Evolutionary conservation across 148 eudicot genomes (phyloP).

Genomic region (Amaranthus palmeri): DNA sequence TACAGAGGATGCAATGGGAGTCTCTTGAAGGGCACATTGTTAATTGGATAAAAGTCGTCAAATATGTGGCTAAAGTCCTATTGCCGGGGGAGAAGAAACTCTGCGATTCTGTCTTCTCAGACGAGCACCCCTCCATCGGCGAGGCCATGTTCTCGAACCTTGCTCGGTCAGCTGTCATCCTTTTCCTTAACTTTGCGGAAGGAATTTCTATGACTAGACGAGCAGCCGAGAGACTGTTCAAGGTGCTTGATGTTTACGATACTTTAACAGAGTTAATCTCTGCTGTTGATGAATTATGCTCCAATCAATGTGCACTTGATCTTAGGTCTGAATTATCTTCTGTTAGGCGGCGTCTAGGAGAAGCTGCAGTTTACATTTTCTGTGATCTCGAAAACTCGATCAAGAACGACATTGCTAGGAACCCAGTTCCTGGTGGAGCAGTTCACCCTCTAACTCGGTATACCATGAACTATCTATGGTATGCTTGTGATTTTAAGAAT

Average conservation of each 20-base stretch:
- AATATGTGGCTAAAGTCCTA: conserved; percentile 28
- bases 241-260: conserved; percentile 72
- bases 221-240: conserved; percentile 72
- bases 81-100: conserved; percentile 34
- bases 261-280: conserved; percentile 37
- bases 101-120: conserved; percentile 24
- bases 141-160: conserved; percentile 37
- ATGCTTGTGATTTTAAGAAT: conserved; percentile 67
- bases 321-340: conserved; percentile 40
- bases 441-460: conserved; percentile 86
- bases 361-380: conserved; percentile 51
- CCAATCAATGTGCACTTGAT: conserved; percentile 30
- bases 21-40: conserved; percentile 29
- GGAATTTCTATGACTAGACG: conserved; percentile 55
- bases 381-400: conserved; percentile 71
- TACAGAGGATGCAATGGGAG: conserved; percentile 45
- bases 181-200: conserved; percentile 64
- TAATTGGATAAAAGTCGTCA: conserved; percentile 34
- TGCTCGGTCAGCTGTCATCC: conserved; percentile 40
- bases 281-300: conserved; percentile 17
- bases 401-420: conserved; percentile 47
- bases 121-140: conserved; percentile 20
- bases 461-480: conserved; percentile 71
- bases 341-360: conserved; percentile 43
- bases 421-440: conserved; percentile 68